These are phyloP conservation scores for Epichloe scottii DNA, from an alignment of 2,329 filamentous ascomycete genomes.

Conservation along the genomic window DNA sequence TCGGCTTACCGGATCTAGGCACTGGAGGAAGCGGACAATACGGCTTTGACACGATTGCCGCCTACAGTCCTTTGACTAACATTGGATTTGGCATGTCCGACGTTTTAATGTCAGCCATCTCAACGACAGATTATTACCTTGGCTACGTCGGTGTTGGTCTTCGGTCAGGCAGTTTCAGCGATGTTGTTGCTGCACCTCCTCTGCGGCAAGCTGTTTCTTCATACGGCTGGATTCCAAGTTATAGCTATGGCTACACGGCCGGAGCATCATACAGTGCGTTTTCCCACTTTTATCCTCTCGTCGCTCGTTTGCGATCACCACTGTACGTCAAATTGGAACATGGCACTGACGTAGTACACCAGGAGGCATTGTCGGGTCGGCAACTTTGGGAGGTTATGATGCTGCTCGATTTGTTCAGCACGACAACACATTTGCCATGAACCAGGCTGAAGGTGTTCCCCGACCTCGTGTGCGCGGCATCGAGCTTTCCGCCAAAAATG, in stretches of 20 bases:
- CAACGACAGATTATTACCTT: constrained; percentile 41
- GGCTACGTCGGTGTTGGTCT: constrained; percentile 47
- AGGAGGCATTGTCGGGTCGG: constrained; percentile 34
- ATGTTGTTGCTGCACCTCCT: constrained; percentile 35
- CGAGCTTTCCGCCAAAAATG: constrained; percentile 24
- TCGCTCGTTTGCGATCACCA: background rate
- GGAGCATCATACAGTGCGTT: constrained; percentile 57
- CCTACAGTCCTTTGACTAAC: constrained; percentile 26
- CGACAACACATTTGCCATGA: constrained; percentile 44
- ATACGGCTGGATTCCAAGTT: constrained; percentile 51
- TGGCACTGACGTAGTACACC: background rate
- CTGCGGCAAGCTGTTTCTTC: constrained; percentile 46
- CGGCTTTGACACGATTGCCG: constrained; percentile 39
- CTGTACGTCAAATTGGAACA: background rate
- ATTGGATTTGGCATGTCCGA: constrained; percentile 29
- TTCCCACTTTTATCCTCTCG: background rate
- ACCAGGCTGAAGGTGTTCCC: constrained; percentile 41
- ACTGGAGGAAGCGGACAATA: constrained; percentile 51
- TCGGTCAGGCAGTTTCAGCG: constrained; percentile 38
- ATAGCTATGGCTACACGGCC: constrained; percentile 65
- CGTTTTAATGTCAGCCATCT: constrained; percentile 38
- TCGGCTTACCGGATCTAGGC: constrained; percentile 47
- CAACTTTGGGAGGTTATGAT: constrained; percentile 63
- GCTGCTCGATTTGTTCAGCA: constrained; percentile 48
- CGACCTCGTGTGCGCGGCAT: constrained; percentile 49